Evolutionary conservation across 306 rosid genomes (phyloP).

Genomic region (Parietaria judaica): DNA sequence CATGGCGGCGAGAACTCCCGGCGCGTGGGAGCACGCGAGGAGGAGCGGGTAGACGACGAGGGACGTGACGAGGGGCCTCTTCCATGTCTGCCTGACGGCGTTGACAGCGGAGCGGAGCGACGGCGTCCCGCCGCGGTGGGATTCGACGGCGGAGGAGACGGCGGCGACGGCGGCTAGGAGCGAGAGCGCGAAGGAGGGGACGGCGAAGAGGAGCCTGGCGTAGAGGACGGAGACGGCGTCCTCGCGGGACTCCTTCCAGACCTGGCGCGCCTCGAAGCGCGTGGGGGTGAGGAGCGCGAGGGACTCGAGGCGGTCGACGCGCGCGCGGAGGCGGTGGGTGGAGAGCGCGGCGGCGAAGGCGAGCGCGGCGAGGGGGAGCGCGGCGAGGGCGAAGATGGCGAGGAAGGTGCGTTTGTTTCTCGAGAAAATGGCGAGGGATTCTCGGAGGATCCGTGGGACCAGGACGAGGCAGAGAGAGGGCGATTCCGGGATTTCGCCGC

Average conservation of each 20-base stretch:
- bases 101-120: conserved; percentile 23
- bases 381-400: conserved; percentile 32
- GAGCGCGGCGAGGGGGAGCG: conserved; percentile 60
- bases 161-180: conserved; percentile 48
- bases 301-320: conserved; percentile 56
- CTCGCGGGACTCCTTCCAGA: conserved; percentile 53
- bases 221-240: conserved; percentile 56
- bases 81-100: conserved; percentile 26
- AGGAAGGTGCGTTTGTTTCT: conserved; percentile 39
- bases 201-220: conserved; percentile 37
- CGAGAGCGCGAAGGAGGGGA: conserved; percentile 52
- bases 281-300: conserved; percentile 50
- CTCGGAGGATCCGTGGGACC: conserved; percentile 17
- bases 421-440: conserved; percentile 34
- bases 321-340: conserved; percentile 33
- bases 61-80: conserved; percentile 42
- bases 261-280: conserved; percentile 73
- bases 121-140: conserved; percentile 23
- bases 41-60: conserved; percentile 38
- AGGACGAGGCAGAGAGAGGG: background rate
- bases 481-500: background rate
- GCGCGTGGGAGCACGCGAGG: conserved; percentile 32
- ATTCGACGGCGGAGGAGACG: conserved; percentile 34
- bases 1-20: conserved; percentile 16
- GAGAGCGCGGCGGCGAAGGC: conserved; percentile 37